Evolutionary conservation across 352 stramenopile genomes (phyloP), one percentile per base, ranked within the genome.

Genomic region (Globisporangium iwayamae): DNA sequence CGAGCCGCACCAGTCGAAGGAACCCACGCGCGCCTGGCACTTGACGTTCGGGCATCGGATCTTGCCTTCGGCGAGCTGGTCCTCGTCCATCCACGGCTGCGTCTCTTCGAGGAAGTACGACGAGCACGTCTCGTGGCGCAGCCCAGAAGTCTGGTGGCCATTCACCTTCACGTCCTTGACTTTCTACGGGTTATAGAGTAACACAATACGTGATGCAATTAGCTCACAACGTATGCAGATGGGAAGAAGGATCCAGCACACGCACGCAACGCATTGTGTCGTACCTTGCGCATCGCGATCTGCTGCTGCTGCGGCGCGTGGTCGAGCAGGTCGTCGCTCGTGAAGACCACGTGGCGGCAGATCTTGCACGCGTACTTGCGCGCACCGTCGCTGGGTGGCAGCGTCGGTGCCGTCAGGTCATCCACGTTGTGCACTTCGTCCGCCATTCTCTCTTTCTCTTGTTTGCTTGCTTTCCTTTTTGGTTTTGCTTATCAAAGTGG

Each of bases 91-190:
- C 84, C 84, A 93, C 25, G 76, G 56, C 38, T 87, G 65, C 56
- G 74, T 79, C 18, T 91, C 80, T n/a, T 77, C 67, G 41, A 93
- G 58, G 34, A 93, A 91, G 52, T 73, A 87, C n/a, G 84, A 91
- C 28, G 80, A 88, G 41, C 84, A 93, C 13, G 69, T 72, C 48
- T 84, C 69, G 7, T 56, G 30, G 20, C 70, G 68, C 48, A 75
- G 28, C 14, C 63, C 61, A 18, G 60, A 54, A 1, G 63, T 66
- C 30, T 70, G 69, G 56, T 62, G 59, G 51, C 67, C 62, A 46
- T 81, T 76, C 32, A 79, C 79, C 62, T 81, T 82, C n/a, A 79
- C 62, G 63, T 93, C 84, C 59, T 93, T 93, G 30, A 89, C 65
- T 69, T 79, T 87, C 75, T 88, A 22, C 2, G 10, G 4, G 51